A percentile compares a stretch with the other conserved stretches of the same genome.
Conservation (phyloP, 108 stramenopile species). For the Discostella pseudostelligera region DNA sequence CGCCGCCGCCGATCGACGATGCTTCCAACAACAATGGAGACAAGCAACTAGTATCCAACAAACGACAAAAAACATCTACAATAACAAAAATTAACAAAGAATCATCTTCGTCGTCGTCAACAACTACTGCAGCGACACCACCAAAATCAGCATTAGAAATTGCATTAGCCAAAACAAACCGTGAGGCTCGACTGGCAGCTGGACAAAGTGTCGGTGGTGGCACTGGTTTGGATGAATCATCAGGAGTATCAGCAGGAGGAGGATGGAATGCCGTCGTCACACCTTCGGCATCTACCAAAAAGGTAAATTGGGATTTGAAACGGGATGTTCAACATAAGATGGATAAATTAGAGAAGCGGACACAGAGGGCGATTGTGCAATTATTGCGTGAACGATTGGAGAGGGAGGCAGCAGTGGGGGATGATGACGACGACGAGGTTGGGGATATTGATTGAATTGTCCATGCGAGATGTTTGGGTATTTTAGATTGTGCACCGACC, state of each 20-base stretch:
- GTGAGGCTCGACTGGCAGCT: constrained; percentile 43
- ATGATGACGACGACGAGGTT: too few relatives aligned
- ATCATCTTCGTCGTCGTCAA: neutral
- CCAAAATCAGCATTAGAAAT: constrained; percentile 50
- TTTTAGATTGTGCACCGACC: too few relatives aligned
- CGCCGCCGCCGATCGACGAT: constrained; percentile 2
- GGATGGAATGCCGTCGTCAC: constrained; percentile 14
- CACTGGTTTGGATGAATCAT: too few relatives aligned
- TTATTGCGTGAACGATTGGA: too few relatives aligned
- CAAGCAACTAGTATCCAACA: neutral
- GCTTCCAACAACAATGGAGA: constrained; percentile 1
- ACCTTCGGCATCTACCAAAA: constrained; percentile 58
- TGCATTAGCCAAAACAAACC: constrained; percentile 57
- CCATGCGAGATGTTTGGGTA: too few relatives aligned
- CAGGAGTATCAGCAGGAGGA: too few relatives aligned
- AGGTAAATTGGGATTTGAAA: constrained; percentile 89
- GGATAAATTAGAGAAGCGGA: too few relatives aligned
- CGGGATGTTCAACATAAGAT: constrained; percentile 70
- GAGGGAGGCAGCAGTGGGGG: too few relatives aligned
- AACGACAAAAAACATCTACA: constrained; percentile 39
- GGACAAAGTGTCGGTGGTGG: constrained; percentile 30
- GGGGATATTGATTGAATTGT: too few relatives aligned
- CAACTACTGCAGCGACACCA: neutral
- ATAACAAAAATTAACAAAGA: too few relatives aligned
- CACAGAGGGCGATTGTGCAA: too few relatives aligned